Conservation (phyloP, 2,329 filamentous ascomycete species). For the Pseudonectria foliicola region DNA sequence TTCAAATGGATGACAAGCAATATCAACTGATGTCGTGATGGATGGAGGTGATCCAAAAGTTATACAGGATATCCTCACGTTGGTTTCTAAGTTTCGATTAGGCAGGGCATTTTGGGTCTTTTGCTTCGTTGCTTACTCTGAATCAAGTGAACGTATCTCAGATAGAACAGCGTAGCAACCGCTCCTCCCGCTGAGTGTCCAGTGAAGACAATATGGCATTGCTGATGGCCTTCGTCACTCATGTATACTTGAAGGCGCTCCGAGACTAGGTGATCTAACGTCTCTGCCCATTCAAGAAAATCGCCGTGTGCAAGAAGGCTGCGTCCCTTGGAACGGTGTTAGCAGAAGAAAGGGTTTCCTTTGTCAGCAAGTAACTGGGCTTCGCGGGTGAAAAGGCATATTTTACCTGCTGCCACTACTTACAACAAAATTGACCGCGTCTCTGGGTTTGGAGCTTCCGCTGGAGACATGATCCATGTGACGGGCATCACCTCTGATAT, state of each 20-base stretch:
- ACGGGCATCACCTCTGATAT: constrained; percentile 14
- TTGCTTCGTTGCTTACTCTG: no score
- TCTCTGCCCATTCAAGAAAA: constrained; percentile 12
- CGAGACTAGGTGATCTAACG: constrained; percentile 6
- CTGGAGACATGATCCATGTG: constrained; percentile 20
- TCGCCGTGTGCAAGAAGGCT: constrained; percentile 11
- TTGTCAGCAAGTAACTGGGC: no score
- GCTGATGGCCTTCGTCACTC: not conserved
- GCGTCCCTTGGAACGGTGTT: constrained; percentile 2
- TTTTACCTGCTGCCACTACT: no score
- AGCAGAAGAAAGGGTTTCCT: no score
- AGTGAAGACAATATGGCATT: constrained; percentile 14
- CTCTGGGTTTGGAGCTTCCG: constrained; percentile 7
- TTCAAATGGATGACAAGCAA: constrained; percentile 2
- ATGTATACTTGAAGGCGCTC: constrained; percentile 5
- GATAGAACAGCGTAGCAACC: constrained; percentile 14
- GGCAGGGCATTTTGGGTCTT: no score
- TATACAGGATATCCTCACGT: constrained; percentile 12
- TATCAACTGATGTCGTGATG: constrained; percentile 6
- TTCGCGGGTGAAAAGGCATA: no score
- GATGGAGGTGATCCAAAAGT: constrained; percentile 17
- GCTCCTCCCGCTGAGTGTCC: constrained; percentile 20
- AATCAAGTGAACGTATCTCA: constrained; percentile 8
- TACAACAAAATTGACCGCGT: constrained; percentile 11
- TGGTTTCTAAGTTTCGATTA: constrained; percentile 5